Evolutionary conservation across 108 stramenopile genomes (phyloP).

Genomic region (Stephanodiscus minutulus): DNA sequence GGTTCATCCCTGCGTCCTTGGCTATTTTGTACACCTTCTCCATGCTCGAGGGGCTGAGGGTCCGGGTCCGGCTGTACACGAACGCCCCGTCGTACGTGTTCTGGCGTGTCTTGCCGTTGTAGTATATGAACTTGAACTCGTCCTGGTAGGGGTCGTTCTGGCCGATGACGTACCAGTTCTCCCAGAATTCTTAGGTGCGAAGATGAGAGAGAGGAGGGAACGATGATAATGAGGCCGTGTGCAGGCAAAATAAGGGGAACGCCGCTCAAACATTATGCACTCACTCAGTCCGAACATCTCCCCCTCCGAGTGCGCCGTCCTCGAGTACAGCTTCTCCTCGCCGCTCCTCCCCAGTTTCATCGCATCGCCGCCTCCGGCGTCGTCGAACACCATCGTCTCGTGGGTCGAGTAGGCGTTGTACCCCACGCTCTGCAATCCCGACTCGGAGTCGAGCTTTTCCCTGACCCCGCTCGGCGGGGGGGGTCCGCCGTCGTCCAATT

Average conservation of each 20-base stretch:
- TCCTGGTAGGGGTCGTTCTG: conserved; percentile 78
- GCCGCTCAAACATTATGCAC: conserved; percentile 35
- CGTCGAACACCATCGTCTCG: conserved; percentile 89
- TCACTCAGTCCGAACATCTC: conserved; percentile 94
- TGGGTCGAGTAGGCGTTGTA: conserved; percentile 83
- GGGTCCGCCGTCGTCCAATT: conserved; percentile 79
- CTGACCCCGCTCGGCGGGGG: conserved; percentile 72
- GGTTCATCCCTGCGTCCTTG: conserved; percentile 88
- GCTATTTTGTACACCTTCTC: conserved; percentile 88
- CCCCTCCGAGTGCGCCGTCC: conserved; percentile 91
- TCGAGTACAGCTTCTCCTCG: conserved; percentile 65
- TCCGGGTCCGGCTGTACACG: conserved; percentile 88
- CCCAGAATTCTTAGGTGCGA: conserved; percentile 99
- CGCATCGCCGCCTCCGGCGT: conserved; percentile 14
- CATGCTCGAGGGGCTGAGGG: conserved; percentile 75
- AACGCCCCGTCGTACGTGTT: conserved; percentile 98
- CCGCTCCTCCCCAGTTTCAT: conserved; percentile 60
- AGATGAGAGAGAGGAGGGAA: conserved; percentile 6
- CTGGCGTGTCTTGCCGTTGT: conserved; percentile 96
- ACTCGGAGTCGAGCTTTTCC: conserved; percentile 49
- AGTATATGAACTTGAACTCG: conserved; percentile 95
- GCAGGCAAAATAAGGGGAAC: too few relatives aligned
- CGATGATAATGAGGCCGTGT: too few relatives aligned
- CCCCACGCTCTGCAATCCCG: conserved; percentile 68
- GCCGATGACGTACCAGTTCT: conserved; percentile 96